Percentiles rank a stretch among this genome's conserved stretches.
Conservation (phyloP, 371 early-diverging fungal genomes). For the Amoeboaphelidium occidentale region DNA sequence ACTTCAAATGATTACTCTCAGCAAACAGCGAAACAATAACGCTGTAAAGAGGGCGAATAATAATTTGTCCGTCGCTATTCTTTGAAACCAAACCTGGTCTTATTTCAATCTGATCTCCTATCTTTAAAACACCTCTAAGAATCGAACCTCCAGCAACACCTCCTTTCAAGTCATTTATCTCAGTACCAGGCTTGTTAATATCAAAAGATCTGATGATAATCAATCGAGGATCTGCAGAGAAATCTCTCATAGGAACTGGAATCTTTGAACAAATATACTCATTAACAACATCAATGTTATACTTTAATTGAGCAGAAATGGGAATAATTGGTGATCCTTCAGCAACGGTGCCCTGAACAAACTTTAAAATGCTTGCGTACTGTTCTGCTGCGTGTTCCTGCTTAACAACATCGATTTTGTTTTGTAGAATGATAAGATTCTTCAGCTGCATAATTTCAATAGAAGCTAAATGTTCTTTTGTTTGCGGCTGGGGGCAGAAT, state of each 20-base stretch:
- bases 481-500: conserved; percentile 99
- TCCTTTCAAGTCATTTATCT: conserved; percentile 84
- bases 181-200: conserved; percentile 98
- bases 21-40: conserved; percentile 79
- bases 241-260: conserved; percentile 90
- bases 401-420: conserved; percentile 98
- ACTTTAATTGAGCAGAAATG: conserved; percentile 95
- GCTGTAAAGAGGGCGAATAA: conserved; percentile 79
- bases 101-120: conserved; percentile 95
- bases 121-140: conserved; percentile 76
- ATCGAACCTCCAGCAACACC: conserved; percentile 99
- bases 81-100: conserved; percentile 95
- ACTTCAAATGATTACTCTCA: conserved; percentile 78
- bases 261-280: conserved; percentile 98
- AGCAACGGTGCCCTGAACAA: conserved; percentile 88
- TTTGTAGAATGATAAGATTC: conserved; percentile 97
- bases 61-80: conserved; percentile 66
- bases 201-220: conserved; percentile 99
- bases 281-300: conserved; percentile 97
- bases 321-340: conserved; percentile 96
- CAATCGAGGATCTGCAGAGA: conserved; percentile 67
- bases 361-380: conserved; percentile 78
- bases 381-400: conserved; percentile 86
- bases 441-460: conserved; percentile 98
- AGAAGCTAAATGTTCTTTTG: conserved; percentile 98